Base-by-base conservation (phyloP, 192 early-diverging fungal genomes). In the Podila epicladia region DNA sequence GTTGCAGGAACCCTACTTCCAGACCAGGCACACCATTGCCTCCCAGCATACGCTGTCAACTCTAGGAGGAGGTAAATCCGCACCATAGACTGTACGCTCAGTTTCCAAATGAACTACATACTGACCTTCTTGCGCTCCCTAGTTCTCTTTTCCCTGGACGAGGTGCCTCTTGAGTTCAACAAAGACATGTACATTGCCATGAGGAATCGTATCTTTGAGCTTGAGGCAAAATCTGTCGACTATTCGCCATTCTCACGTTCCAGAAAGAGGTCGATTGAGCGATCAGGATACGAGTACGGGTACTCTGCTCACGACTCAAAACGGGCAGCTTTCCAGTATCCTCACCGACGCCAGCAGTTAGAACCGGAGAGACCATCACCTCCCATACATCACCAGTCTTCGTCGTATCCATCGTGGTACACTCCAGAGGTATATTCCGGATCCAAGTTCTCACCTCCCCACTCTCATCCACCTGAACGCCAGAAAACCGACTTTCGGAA, bases 21-120 rank as follows among this genome's bases (percentile, higher is more conserved):
- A 61, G 49, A 80, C 77, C 7, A 71, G 71, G 32, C 71, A 80
- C 51, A 64, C 77, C 28, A 73, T 80, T 15, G 77, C 77, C 7
- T 80, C 77, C 5, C 77, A 80, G 45, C 77, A 80, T 62, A 80
- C 77, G 32, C 67, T 80, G 12, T 80, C 77, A n/a, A 80, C 77
- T 13, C 77, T 80, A 33, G 71, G 62, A 31, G 77, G 77, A 80
- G 67, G 77, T 73, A 80, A 33, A 32, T 37, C 13, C 11, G 50
- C 8, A n/a, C 8, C 20, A 22, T 4, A 22, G 17, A 29, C 22
- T 15, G 7, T 57, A 19, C 38, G 64, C 17, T 22, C 26, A 22
- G 15, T 48, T 9, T 20, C 19, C 41, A 19, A 6, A 11, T 9
- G 62, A 63, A 19, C 11, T 65, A 11, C 17, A 12, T 45, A 48